Evolutionary conservation across 129 eudicot species (phyloP).

Genomic region (Apium graveolens): DNA sequence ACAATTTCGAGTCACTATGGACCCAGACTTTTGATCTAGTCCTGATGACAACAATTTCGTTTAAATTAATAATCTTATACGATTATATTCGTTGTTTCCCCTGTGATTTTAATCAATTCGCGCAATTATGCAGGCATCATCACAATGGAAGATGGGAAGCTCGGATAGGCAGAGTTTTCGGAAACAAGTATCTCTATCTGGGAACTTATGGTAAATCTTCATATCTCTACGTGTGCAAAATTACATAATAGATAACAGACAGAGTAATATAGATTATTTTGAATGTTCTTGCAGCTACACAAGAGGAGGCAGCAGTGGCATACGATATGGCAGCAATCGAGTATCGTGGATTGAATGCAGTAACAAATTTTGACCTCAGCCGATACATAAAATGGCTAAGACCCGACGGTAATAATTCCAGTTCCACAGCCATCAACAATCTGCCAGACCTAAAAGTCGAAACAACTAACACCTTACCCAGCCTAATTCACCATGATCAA

Average conservation of each 20-base stretch:
- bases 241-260: background rate
- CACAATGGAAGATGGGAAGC: constrained; percentile 90
- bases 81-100: background rate
- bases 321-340: constrained; percentile 89
- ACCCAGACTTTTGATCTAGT: background rate
- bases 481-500: constrained; percentile 13
- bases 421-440: background rate
- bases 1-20: no score
- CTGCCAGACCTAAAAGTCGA: constrained; percentile 24
- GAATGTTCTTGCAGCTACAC: constrained; percentile 48
- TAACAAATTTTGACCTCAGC: constrained; percentile 80
- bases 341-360: constrained; percentile 80
- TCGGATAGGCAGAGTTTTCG: constrained; percentile 73
- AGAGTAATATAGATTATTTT: background rate
- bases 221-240: background rate
- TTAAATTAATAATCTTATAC: background rate
- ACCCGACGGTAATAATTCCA: constrained; percentile 33
- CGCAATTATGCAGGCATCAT: constrained; percentile 42
- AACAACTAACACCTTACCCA: constrained; percentile 17
- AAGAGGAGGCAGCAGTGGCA: constrained; percentile 85
- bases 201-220: constrained; percentile 18
- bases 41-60: background rate
- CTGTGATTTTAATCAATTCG: background rate
- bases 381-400: constrained; percentile 83
- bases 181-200: constrained; percentile 70